Evolutionary conservation across 306 rosid genomes (phyloP).

Genomic region (Medicago ruthenica): DNA sequence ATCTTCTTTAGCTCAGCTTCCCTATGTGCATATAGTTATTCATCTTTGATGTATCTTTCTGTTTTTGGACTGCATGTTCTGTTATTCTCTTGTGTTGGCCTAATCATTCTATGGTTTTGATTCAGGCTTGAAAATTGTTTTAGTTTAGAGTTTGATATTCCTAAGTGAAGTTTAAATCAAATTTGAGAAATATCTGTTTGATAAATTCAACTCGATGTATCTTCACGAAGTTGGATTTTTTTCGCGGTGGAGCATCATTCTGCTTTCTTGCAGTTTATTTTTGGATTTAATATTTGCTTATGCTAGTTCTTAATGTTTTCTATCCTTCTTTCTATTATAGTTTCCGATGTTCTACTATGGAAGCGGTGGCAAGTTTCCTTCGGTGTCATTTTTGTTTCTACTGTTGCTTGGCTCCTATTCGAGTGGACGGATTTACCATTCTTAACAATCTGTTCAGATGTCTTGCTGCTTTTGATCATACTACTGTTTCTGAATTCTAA

Average conservation of each 20-base stretch:
- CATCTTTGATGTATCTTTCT: slow-evolving; percentile 16
- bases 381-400: slow-evolving; percentile 72
- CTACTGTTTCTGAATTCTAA: slow-evolving; percentile 73
- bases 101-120: neutral
- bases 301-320: slow-evolving; percentile 24
- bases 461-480: slow-evolving; percentile 81
- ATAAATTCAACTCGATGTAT: neutral
- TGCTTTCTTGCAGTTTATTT: slow-evolving; percentile 4
- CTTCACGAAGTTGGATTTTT: slow-evolving; percentile 6
- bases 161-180: neutral
- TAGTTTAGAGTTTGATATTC: neutral
- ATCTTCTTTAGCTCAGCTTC: slow-evolving; percentile 18
- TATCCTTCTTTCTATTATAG: slow-evolving; percentile 50
- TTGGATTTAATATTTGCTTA: slow-evolving; percentile 8
- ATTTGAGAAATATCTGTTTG: neutral
- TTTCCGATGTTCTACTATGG: slow-evolving; percentile 83
- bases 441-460: slow-evolving; percentile 85
- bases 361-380: slow-evolving; percentile 70
- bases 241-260: slow-evolving; percentile 8
- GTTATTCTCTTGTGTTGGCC: neutral
- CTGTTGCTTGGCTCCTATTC: slow-evolving; percentile 72
- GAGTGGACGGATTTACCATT: slow-evolving; percentile 74
- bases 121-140: slow-evolving; percentile 21
- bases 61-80: slow-evolving; percentile 19
- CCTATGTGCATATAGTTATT: neutral